Evolutionary conservation across 1,139 yeast genomes (phyloP).

Genomic region (Kurtzmaniella quercitrusa): DNA sequence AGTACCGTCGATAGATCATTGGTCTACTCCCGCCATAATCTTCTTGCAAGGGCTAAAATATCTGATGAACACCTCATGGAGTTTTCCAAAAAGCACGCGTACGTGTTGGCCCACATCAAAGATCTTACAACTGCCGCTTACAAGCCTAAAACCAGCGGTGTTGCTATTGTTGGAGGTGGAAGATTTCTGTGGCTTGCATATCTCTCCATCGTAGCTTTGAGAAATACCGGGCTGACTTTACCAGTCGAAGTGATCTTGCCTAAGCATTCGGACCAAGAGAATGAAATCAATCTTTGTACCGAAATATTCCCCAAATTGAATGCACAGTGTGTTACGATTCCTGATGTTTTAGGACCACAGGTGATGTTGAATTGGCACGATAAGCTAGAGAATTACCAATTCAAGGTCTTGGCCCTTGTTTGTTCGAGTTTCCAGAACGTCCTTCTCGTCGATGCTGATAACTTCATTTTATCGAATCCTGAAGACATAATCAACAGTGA

Average conservation of each 20-base stretch:
- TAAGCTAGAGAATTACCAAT: conserved; percentile 32
- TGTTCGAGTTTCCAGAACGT: conserved; percentile 40
- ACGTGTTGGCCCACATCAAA: conserved; percentile 23
- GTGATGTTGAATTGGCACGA: conserved; percentile 29
- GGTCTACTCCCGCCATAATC: conserved; percentile 24
- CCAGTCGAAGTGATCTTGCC: conserved; percentile 40
- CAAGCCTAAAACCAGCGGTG: conserved; percentile 24
- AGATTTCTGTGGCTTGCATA: conserved; percentile 38
- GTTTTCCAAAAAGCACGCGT: conserved; percentile 21
- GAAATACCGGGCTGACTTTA: conserved; percentile 31
- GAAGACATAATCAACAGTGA: conserved; percentile 46
- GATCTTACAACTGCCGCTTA: conserved; percentile 21
- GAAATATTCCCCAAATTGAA: conserved; percentile 20
- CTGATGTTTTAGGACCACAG: conserved; percentile 31
- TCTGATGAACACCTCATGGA: conserved; percentile 20
- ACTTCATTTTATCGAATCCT: conserved; percentile 33
- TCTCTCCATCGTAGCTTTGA: conserved; percentile 27
- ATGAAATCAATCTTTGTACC: conserved; percentile 25
- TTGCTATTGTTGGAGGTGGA: conserved; percentile 38
- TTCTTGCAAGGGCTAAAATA: conserved; percentile 27
- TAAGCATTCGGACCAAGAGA: conserved; percentile 24
- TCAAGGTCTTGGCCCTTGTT: conserved; percentile 36
- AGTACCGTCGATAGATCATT: conserved; percentile 20
- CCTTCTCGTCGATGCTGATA: conserved; percentile 41
- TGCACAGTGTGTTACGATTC: conserved; percentile 30